phyloP scores from a whole-genome alignment of 2,329 filamentous ascomycete species.

The Hypoxylon rubiginosum region DNA sequence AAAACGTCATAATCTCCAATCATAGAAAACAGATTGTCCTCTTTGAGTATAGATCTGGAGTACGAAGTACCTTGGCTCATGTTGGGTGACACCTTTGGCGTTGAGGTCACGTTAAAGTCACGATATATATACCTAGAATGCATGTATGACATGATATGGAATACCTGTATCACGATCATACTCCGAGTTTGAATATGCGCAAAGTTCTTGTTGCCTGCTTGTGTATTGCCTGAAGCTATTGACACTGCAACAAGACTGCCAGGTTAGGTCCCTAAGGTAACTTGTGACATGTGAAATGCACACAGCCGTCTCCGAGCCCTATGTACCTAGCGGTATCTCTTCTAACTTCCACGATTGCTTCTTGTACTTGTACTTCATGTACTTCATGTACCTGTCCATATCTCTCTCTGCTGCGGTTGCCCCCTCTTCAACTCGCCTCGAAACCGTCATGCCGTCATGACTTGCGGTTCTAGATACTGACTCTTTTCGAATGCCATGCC shows the following conservation, averaged over 20 bases:
- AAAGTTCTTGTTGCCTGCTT: constrained; percentile 12
- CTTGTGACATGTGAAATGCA: background rate
- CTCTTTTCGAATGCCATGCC: constrained; percentile 40
- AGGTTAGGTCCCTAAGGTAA: background rate
- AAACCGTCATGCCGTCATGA: constrained; percentile 16
- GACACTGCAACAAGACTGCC: background rate
- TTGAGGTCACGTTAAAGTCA: constrained; percentile 10
- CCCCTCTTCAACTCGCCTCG: constrained; percentile 3
- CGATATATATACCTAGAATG: background rate
- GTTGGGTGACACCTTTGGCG: background rate
- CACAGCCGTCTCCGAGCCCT: background rate
- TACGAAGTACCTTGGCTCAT: background rate
- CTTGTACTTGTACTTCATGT: background rate
- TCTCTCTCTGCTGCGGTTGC: background rate
- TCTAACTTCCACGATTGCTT: constrained; percentile 2
- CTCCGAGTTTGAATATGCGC: constrained; percentile 27
- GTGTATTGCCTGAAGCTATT: background rate
- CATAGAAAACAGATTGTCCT: constrained; percentile 22
- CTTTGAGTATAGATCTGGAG: constrained; percentile 3
- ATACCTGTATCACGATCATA: background rate
- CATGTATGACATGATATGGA: background rate
- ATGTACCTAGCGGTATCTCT: background rate
- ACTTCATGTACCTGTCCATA: background rate
- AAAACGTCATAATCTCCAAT: constrained; percentile 38
- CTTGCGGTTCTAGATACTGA: constrained; percentile 17